Evolutionary conservation across 768 basidiomycete species (phyloP), one percentile per base, ranked within the genome.

Genomic region (Rhodotorula taiwanensis): DNA sequence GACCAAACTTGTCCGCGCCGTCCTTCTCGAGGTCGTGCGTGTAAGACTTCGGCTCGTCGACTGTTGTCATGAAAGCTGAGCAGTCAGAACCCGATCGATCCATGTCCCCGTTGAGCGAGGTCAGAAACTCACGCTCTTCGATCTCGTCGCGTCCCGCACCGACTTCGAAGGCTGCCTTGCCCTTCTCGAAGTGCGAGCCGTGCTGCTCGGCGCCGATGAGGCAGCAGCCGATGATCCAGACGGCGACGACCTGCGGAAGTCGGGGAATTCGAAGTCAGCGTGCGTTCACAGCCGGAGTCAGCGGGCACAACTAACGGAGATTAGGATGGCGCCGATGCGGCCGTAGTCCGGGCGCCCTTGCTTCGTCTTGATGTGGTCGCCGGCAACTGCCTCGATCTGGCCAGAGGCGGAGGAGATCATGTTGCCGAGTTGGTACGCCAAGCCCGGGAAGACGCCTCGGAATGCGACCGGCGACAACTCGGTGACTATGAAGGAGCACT

Each of bases 391-490:
- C 81, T 89, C 88, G 62, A 91, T 88, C 72, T 89, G 69, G 0
- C 86, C 83, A 1, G 85, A 85, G 10, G 87, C 86, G 0, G 84
- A 81, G 0, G 85, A 86, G 20, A 87, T 80, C 82, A 83, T 83
- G 76, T 88, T 89, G 47, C 89, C 88, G 30, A 90, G 70, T 71
- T 90, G 89, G 31, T 52, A 52, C 0, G 51, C 51, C 11, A 52
- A n/a, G 27, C 89, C 89, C 43, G 87, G 86, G 79, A 89, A 91
- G 3, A 86, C 86, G 6, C 89, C 87, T 60, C 91, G 81, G 80
- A 91, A 93, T 0, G 88, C 89, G 7, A 88, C 86, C 4, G 91
- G 91, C 0, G 87, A 86, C 77, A 90, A 80, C 75, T 94, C 90
- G 18, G 83, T 80, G 27, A 93, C 49, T 50, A 31, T 18, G 31